These are phyloP conservation scores for Madurella fahalii DNA, from an alignment of 2,329 filamentous ascomycete genomes.

Conservation along the genomic window DNA sequence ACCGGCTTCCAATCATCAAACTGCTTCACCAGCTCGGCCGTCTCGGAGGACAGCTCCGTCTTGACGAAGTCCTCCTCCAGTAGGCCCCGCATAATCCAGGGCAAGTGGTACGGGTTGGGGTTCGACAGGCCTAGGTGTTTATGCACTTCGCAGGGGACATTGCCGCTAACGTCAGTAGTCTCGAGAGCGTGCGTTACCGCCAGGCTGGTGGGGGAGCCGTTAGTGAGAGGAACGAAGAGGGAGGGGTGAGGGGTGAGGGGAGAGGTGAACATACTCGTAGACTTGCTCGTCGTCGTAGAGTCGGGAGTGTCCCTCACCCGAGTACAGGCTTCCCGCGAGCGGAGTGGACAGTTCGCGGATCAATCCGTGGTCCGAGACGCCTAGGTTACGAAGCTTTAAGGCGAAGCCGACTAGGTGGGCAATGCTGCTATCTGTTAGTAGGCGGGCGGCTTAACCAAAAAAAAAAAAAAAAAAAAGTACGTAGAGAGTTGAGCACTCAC, in stretches of 20 bases:
- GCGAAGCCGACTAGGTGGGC: constrained; percentile 90
- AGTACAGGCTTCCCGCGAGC: constrained; percentile 85
- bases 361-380: constrained; percentile 87
- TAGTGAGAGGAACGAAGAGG: neutral
- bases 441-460: neutral
- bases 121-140: constrained; percentile 48
- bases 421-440: constrained; percentile 46
- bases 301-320: constrained; percentile 87
- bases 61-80: constrained; percentile 89
- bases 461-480: too few species aligned
- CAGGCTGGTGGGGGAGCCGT: constrained; percentile 35
- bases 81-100: constrained; percentile 92
- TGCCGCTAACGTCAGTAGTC: constrained; percentile 52
- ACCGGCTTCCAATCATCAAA: constrained; percentile 92
- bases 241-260: constrained; percentile 34
- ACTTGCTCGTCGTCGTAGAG: constrained; percentile 87
- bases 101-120: constrained; percentile 83
- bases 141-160: constrained; percentile 47
- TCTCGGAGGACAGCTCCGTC: constrained; percentile 72
- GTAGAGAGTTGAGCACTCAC: constrained; percentile 34
- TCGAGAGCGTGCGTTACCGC: constrained; percentile 70
- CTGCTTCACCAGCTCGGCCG: constrained; percentile 71
- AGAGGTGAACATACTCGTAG: constrained; percentile 57
- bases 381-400: constrained; percentile 88
- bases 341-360: constrained; percentile 85